phyloP scores from a whole-genome alignment of 177 flowering plant genomes.

The Vitis hybrid region DNA sequence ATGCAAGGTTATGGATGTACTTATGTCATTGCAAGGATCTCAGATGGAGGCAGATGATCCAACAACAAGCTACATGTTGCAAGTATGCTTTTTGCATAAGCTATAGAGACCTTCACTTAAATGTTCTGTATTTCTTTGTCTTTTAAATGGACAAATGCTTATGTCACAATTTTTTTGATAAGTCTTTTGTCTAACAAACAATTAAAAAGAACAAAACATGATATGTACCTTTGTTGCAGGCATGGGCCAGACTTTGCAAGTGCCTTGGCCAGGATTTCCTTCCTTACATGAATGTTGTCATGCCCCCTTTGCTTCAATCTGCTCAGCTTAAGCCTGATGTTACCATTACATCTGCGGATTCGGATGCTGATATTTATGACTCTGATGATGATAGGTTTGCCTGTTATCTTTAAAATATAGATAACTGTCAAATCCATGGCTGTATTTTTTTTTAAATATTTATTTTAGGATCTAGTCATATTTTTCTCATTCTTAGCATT shows the following conservation, averaged over 20 bases:
- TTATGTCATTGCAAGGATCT: constrained; percentile 94
- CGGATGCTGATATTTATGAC: constrained; percentile 84
- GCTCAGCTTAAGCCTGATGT: constrained; percentile 98
- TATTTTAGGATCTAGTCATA: no score
- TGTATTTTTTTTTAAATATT: no score
- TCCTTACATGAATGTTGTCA: constrained; percentile 97
- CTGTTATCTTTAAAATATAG: background rate
- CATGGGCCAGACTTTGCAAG: constrained; percentile 99
- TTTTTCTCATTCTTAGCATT: no score
- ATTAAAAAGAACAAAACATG: no score
- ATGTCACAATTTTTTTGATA: no score
- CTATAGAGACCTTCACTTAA: background rate
- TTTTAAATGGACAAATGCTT: background rate
- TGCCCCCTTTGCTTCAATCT: constrained; percentile 94
- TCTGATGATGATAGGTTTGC: constrained; percentile 92
- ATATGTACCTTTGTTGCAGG: constrained; percentile 42
- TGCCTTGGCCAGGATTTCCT: constrained; percentile 96
- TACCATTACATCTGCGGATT: constrained; percentile 91
- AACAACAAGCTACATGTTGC: constrained; percentile 97
- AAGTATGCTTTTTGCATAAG: constrained; percentile 38
- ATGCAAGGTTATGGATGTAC: constrained; percentile 92
- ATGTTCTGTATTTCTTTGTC: background rate
- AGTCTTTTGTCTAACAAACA: no score
- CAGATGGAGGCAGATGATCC: constrained; percentile 97
- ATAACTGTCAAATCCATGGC: no score